Evolutionary conservation across 176 grass and related monocot species (phyloP), one percentile per base, ranked within the genome.

Genomic region (Juncus inflexus): DNA sequence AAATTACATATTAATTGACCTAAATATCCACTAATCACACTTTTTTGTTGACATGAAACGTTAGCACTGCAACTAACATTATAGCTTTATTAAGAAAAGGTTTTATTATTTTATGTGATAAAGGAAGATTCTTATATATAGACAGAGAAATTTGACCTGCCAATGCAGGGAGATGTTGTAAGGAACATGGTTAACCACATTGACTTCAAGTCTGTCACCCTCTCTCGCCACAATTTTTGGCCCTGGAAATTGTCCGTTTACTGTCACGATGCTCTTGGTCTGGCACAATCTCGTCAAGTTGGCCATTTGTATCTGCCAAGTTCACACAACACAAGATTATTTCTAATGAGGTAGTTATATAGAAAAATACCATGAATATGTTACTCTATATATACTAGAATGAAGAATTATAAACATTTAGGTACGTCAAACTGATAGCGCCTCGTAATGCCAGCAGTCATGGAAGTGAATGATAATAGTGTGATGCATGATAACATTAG

Each of bases 91-190:
- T 9, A 38, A 14, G 50, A 12, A 71, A 71, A 41, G 42, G 50
- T 16, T 52, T 54, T 35, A 4, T 63, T 28, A 37, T 2, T 8
- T 6, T 3, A 7, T 5, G 16, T 42, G 42, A 19, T 7, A 67
- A 67, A 71, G 40, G 1, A 15, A 47, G 39, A 60, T 71, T 14
- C 64, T 54, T 65, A 14, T 39, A 15, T 67, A 53, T 35, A 67
- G 15, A 67, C 15, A 47, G 43, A 47, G 43, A 47, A 6, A 47
- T 47, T 5, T 47, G 43, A 47, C 43, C 43, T 70, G 75, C 84
- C 87, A 90, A 77, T 90, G 87, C 63, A 90, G 69, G 10, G 79
- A 83, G 60, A 90, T 65, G 66, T 83, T 86, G 71, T 40, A 73
- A 40, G 39, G 63, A 65, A 90, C 85, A 61, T 80, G 66, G 66